A percentile compares a stretch with the other conserved stretches of the same genome.
phyloP scores from a whole-genome alignment of 2,329 filamentous ascomycete species.

The Fusarium sp. region DNA sequence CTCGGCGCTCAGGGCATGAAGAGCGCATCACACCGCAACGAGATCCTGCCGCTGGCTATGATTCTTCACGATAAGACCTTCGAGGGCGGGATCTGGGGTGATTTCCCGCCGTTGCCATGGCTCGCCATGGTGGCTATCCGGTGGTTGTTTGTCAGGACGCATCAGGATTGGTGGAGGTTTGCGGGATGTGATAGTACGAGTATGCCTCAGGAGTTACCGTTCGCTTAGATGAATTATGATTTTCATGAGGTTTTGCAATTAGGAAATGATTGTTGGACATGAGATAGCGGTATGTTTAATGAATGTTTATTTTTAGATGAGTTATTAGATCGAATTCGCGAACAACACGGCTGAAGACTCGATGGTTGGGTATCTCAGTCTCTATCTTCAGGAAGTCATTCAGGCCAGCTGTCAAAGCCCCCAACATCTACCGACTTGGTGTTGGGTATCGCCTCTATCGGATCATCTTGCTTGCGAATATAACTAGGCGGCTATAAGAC shows the following conservation, averaged over 20 bases:
- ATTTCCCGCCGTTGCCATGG: conserved; percentile 47
- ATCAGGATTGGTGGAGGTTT: conserved; percentile 53
- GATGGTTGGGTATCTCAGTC: not conserved
- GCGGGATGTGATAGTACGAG: conserved; percentile 47
- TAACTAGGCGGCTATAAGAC: not conserved
- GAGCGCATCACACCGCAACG: conserved; percentile 27
- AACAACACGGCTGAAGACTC: not conserved
- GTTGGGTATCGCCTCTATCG: not conserved
- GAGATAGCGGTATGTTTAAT: not conserved
- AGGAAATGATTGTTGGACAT: not conserved
- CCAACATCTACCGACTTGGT: not conserved
- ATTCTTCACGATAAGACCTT: conserved; percentile 46
- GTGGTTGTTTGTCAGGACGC: conserved; percentile 50
- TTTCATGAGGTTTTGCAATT: not conserved
- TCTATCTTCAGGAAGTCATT: not conserved
- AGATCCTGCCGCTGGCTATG: conserved; percentile 40
- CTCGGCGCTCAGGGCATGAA: conserved; percentile 32
- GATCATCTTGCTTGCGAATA: not conserved
- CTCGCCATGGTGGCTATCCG: conserved; percentile 45
- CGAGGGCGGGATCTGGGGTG: conserved; percentile 42
- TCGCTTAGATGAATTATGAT: conserved; percentile 40
- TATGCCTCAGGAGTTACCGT: conserved; percentile 50
- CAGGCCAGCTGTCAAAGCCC: not conserved
- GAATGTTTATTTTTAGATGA: not conserved
- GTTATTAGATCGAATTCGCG: not conserved